Base-by-base conservation (phyloP, 306 rosid genomes). In the Rosa multiflora region DNA sequence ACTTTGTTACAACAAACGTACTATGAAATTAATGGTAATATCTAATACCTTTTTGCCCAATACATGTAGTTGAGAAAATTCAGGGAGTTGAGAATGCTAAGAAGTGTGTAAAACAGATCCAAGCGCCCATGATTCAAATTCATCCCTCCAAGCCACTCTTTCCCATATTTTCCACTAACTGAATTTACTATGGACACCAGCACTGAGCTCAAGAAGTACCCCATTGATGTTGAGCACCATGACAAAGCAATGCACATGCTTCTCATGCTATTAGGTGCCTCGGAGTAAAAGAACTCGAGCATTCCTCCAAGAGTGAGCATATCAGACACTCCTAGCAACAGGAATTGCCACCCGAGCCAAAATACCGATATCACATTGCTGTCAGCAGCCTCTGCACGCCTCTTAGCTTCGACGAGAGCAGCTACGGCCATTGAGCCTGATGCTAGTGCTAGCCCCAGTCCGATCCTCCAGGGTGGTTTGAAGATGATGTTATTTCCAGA, bases 241-340 rank as follows among this genome's bases (percentile, higher is more conserved):
- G 87, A 67, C 21, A 87, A 73, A 26, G 88, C 78, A 39, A 82
- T 85, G 12, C 80, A 80, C 2, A 75, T 82, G 39, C 90, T 85
- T 75, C 85, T 80, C 88, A 87, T 82, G 68, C 85, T 80, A 52
- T 42, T 61, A 0, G 90, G 88, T 29, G 87, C 85, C 64, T 85
- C 80, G 3, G 85, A 75, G 77, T 87, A 75, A 42, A 87, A 85
- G 80, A 87, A 87, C 51, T 80, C 88, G 12, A 87, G 80, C 87
- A 83, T 88, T 69, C 87, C 88, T 12, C 86, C 82, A 58, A 81
- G 39, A 15, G 86, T 76, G 43, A 85, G 71, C 74, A 82, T 74
- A 3, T 88, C 86, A 17, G 88, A 70, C 14, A 83, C n/a, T 53
- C 84, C 82, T 12, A 83, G 59, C n/a, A 83, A 23, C 14, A 72